Conservation (phyloP, 2,329 filamentous ascomycete species). For the Fusarium buharicum region DNA sequence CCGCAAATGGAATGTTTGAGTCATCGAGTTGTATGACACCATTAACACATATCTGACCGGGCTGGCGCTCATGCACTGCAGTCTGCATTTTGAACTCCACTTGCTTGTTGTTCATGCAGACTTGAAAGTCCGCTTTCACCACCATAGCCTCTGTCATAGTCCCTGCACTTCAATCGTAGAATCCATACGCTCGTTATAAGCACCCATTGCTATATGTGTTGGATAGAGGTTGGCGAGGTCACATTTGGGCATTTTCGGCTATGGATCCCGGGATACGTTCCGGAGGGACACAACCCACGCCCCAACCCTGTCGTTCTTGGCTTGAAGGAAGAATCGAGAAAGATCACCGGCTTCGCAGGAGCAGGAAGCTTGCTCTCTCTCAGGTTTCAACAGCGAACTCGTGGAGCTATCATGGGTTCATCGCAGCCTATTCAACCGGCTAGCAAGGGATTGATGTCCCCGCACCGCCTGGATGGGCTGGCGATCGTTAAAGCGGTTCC, state of each 20-base stretch:
- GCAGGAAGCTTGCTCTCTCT: constrained; percentile 16
- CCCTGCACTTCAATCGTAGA: background rate
- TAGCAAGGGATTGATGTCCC: constrained; percentile 28
- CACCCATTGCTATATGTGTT: background rate
- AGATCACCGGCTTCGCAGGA: constrained; percentile 22
- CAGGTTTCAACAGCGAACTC: constrained; percentile 23
- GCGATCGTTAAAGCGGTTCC: constrained; percentile 41
- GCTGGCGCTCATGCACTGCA: constrained; percentile 45
- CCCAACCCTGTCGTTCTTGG: constrained; percentile 17
- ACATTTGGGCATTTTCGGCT: constrained; percentile 11
- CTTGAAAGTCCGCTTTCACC: constrained; percentile 1
- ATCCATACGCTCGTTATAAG: background rate
- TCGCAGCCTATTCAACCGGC: constrained; percentile 23
- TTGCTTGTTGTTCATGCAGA: background rate
- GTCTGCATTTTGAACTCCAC: constrained; percentile 13
- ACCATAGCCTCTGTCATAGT: background rate
- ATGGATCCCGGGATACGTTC: constrained; percentile 24
- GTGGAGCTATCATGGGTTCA: constrained; percentile 23
- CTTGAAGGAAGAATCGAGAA: constrained; percentile 38
- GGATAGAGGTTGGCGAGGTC: constrained; percentile 7
- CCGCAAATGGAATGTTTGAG: constrained; percentile 27
- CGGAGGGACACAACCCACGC: constrained; percentile 16
- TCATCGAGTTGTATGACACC: constrained; percentile 20
- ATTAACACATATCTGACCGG: constrained; percentile 22
- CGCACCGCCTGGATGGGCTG: constrained; percentile 39